These are phyloP conservation scores for Purpureocillium takamizusanense DNA, from an alignment of 2,329 filamentous ascomycete species.

Conservation along the genomic window DNA sequence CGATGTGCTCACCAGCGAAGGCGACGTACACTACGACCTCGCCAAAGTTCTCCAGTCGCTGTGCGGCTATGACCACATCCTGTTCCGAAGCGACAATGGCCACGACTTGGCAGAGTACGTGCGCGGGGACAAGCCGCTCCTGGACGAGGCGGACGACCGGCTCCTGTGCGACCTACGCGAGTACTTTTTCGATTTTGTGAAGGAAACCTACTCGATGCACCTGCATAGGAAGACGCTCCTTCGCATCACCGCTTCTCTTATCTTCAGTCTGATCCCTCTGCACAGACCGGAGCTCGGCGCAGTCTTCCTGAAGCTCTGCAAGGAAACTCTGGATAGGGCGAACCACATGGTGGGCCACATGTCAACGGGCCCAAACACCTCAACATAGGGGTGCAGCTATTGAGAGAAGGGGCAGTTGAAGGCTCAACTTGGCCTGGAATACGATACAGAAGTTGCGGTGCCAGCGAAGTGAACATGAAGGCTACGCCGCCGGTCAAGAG, in stretches of 20 bases:
- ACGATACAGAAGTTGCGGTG: too few relatives aligned
- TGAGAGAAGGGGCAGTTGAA: too few relatives aligned
- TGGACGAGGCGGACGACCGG: slow-evolving; percentile 13
- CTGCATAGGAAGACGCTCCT: slow-evolving; percentile 19
- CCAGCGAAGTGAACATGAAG: too few relatives aligned
- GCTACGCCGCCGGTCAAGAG: too few relatives aligned
- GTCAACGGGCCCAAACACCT: too few relatives aligned
- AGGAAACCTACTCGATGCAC: slow-evolving; percentile 14
- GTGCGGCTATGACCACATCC: slow-evolving; percentile 19
- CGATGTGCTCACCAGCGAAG: slow-evolving; percentile 15
- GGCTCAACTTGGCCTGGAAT: too few relatives aligned
- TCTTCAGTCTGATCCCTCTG: slow-evolving; percentile 20
- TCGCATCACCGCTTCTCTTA: slow-evolving; percentile 18
- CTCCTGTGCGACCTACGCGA: slow-evolving; percentile 13
- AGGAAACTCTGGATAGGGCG: slow-evolving; percentile 16
- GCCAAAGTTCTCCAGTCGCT: slow-evolving; percentile 20
- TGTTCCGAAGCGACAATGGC: slow-evolving; percentile 14
- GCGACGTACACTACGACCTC: slow-evolving; percentile 20
- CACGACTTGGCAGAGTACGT: slow-evolving; percentile 5
- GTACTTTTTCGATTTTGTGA: slow-evolving; percentile 16
- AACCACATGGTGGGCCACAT: background rate
- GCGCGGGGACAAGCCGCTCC: slow-evolving; percentile 9
- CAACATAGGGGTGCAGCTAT: too few relatives aligned
- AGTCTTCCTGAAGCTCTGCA: slow-evolving; percentile 16
- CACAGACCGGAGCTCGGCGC: slow-evolving; percentile 15